Percentiles rank a stretch among this genome's conserved stretches.
Evolutionary conservation across 2,329 filamentous ascomycete genomes (phyloP).

Genomic region (Microascus cirrosus): DNA sequence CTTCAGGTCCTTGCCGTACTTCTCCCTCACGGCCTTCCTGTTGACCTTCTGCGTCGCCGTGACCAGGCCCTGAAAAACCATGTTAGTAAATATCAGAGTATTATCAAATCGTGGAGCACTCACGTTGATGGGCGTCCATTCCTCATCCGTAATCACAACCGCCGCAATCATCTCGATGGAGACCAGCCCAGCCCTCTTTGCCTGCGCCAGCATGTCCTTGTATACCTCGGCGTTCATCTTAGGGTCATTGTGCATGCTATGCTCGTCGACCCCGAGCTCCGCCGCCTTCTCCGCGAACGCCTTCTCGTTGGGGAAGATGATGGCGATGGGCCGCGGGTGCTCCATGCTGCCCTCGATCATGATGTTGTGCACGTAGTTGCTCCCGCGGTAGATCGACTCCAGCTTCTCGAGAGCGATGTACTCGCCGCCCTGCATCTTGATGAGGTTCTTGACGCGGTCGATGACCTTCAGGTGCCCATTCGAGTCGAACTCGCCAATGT

Average conservation of each 20-base stretch:
- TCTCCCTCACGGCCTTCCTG: constrained; percentile 36
- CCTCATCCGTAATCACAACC: constrained; percentile 70
- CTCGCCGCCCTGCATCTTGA: constrained; percentile 91
- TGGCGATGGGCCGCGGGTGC: constrained; percentile 68
- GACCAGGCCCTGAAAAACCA: constrained; percentile 36
- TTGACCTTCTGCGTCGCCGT: constrained; percentile 54
- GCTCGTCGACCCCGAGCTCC: constrained; percentile 51
- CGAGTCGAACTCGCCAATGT: constrained; percentile 80
- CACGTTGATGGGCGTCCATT: constrained; percentile 80
- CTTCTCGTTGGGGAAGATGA: constrained; percentile 62
- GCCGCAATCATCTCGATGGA: constrained; percentile 66
- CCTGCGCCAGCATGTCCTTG: constrained; percentile 58
- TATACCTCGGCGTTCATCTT: constrained; percentile 51
- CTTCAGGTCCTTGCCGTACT: constrained; percentile 40
- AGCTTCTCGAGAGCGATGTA: constrained; percentile 96
- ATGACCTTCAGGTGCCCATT: constrained; percentile 78
- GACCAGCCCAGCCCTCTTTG: constrained; percentile 53
- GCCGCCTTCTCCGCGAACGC: constrained; percentile 48
- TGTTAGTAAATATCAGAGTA: constrained; percentile 10
- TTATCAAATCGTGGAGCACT: constrained; percentile 25
- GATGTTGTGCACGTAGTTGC: constrained; percentile 70
- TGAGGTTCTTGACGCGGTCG: constrained; percentile 95
- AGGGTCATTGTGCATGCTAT: constrained; percentile 54
- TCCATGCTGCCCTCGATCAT: constrained; percentile 73
- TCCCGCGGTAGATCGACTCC: constrained; percentile 79